Evolutionary conservation across 2,329 filamentous ascomycete species (phyloP).

Genomic region (Westerdykella ornata): DNA sequence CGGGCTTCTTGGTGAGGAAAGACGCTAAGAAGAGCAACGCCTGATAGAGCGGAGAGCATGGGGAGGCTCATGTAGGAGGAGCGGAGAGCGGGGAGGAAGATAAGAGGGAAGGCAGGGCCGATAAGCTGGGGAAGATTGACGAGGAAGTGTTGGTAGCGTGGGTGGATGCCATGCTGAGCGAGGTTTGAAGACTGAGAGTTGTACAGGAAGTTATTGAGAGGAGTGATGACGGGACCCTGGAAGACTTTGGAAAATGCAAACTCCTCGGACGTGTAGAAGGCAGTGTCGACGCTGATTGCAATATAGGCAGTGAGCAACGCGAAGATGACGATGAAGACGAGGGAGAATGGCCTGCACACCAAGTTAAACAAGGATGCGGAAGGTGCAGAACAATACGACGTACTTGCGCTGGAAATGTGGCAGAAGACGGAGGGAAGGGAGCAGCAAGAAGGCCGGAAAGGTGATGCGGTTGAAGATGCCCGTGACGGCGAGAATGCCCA

Average conservation of each 20-base stretch:
- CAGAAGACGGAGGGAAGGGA: slow-evolving; percentile 75
- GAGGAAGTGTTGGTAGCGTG: slow-evolving; percentile 47
- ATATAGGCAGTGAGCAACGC: slow-evolving; percentile 61
- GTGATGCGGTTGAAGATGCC: slow-evolving; percentile 96
- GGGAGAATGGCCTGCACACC: slow-evolving; percentile 46
- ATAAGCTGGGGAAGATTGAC: slow-evolving; percentile 49
- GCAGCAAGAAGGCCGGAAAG: slow-evolving; percentile 83
- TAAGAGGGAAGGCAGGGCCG: slow-evolving; percentile 45
- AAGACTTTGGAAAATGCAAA: slow-evolving; percentile 61
- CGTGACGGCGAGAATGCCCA: slow-evolving; percentile 75
- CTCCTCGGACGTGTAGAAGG: slow-evolving; percentile 62
- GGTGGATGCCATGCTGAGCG: slow-evolving; percentile 48
- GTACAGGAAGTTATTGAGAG: slow-evolving; percentile 49
- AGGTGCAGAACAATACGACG: slow-evolving; percentile 22
- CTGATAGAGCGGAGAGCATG: slow-evolving; percentile 67
- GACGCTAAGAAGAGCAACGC: slow-evolving; percentile 61
- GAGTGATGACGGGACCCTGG: slow-evolving; percentile 46
- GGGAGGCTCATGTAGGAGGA: slow-evolving; percentile 45
- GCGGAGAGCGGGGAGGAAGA: slow-evolving; percentile 46
- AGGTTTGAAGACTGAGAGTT: slow-evolving; percentile 46
- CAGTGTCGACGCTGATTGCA: slow-evolving; percentile 76
- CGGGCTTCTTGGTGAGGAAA: slow-evolving; percentile 77
- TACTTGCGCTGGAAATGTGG: slow-evolving; percentile 80
- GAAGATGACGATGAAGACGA: slow-evolving; percentile 59
- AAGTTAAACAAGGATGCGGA: slow-evolving; percentile 6